Percentiles rank a stretch among this genome's conserved stretches.
These are phyloP conservation scores for Gossypium laxum DNA, from an alignment of 441 rosid genomes.

Conservation along the genomic window DNA sequence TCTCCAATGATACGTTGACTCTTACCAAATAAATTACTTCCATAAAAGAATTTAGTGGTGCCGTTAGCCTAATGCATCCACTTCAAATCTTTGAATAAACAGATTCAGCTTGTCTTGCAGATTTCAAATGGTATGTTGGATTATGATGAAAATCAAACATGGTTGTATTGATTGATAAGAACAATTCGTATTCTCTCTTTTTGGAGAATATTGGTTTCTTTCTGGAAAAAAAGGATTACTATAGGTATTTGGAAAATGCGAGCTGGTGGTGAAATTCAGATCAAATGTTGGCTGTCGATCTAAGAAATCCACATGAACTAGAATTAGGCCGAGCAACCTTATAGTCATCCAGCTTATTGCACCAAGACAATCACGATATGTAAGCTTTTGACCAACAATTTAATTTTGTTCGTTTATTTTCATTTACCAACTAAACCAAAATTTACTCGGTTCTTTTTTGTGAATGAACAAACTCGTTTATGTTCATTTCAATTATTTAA, in stretches of 20 bases:
- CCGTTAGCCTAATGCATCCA: background rate
- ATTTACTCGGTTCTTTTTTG: no score
- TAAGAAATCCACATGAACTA: background rate
- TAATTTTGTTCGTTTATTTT: no score
- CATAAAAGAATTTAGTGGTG: background rate
- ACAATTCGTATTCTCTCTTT: background rate
- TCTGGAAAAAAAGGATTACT: no score
- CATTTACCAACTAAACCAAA: no score
- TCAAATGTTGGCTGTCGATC: background rate
- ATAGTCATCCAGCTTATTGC: background rate
- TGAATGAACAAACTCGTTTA: no score
- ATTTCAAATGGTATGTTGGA: background rate
- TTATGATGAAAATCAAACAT: background rate
- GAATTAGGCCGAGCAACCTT: background rate
- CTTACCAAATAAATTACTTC: background rate
- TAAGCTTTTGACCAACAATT: no score
- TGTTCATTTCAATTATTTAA: no score
- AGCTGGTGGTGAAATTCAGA: background rate
- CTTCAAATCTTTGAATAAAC: background rate
- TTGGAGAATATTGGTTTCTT: background rate
- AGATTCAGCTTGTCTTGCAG: no score
- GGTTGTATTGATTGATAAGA: no score
- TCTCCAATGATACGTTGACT: background rate
- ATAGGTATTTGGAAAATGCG: background rate
- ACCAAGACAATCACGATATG: no score